Evolutionary conservation across 2,329 filamentous ascomycete species (phyloP).

Genomic region (Zasmidium cellare): DNA sequence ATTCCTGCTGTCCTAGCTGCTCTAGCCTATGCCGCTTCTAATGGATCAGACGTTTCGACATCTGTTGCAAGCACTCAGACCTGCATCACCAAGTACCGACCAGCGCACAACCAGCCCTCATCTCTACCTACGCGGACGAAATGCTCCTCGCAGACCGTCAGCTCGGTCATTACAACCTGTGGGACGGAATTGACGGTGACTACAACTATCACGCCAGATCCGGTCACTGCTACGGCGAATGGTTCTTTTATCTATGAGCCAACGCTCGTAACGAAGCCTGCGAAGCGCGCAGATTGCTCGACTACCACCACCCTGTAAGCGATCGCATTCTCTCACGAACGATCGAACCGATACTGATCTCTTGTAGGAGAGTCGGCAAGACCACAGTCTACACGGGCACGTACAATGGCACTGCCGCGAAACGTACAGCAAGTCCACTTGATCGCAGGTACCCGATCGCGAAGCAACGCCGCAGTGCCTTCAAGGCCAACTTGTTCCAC

Average conservation of each 20-base stretch:
- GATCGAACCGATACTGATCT: neutral
- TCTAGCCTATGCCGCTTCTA: slow-evolving; percentile 5
- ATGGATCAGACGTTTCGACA: slow-evolving; percentile 12
- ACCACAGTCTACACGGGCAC: slow-evolving; percentile 27
- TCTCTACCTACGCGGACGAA: slow-evolving; percentile 18
- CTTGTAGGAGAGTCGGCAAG: slow-evolving; percentile 14
- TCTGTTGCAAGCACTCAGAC: slow-evolving; percentile 17
- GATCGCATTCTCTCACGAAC: neutral
- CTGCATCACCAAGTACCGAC: slow-evolving; percentile 23
- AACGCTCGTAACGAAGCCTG: neutral
- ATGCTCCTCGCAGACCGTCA: slow-evolving; percentile 17
- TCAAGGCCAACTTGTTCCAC: slow-evolving; percentile 14
- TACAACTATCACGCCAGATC: slow-evolving; percentile 20
- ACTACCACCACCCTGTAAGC: slow-evolving; percentile 23
- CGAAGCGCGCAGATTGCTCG: slow-evolving; percentile 11
- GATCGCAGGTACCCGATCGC: slow-evolving; percentile 1
- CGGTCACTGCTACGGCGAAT: slow-evolving; percentile 16
- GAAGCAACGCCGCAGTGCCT: neutral
- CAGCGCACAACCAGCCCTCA: slow-evolving; percentile 2
- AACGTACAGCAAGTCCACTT: slow-evolving; percentile 22
- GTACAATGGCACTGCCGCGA: slow-evolving; percentile 23
- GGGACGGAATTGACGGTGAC: slow-evolving; percentile 16
- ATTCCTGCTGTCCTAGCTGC: slow-evolving; percentile 11
- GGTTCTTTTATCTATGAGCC: slow-evolving; percentile 2
- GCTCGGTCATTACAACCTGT: slow-evolving; percentile 22